Conservation (phyloP, 2,329 filamentous ascomycete genomes). For the Alternaria rosae region DNA sequence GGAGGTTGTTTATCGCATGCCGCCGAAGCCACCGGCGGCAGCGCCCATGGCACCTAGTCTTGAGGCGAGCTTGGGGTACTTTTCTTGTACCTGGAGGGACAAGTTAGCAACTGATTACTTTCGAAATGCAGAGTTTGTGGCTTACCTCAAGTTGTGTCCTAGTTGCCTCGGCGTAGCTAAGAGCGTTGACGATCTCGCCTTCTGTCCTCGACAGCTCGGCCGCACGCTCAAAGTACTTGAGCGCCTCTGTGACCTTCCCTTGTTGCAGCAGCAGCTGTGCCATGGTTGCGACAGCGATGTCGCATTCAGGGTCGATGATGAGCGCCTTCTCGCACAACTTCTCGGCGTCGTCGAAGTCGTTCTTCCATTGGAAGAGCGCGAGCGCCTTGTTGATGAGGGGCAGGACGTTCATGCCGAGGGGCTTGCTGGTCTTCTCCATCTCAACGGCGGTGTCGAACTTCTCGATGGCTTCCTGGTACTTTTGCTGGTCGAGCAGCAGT, state of each 20-base stretch:
- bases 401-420: conserved; percentile 95
- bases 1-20: conserved; percentile 39
- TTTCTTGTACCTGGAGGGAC: conserved; percentile 56
- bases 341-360: conserved; percentile 93
- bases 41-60: conserved; percentile 57
- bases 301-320: conserved; percentile 97
- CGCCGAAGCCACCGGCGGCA: conserved; percentile 36
- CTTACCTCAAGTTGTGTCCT: conserved; percentile 83
- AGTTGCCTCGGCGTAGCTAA: conserved; percentile 96
- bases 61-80: conserved; percentile 60
- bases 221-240: conserved; percentile 96
- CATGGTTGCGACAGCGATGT: conserved; percentile 98
- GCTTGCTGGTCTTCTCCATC: conserved; percentile 95
- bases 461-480: conserved; percentile 93
- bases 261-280: conserved; percentile 96
- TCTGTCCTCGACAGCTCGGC: conserved; percentile 94
- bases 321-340: conserved; percentile 96
- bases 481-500: conserved; percentile 93
- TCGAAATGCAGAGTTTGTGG: background rate
- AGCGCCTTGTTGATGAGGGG: conserved; percentile 98
- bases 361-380: conserved; percentile 97
- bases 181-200: conserved; percentile 92
- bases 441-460: conserved; percentile 99
- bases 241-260: conserved; percentile 92
- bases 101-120: background rate